Percentiles rank a stretch among this genome's conserved stretches.
Evolutionary conservation across 2,329 filamentous ascomycete genomes (phyloP).

Genomic region (Clarireedia sp.): DNA sequence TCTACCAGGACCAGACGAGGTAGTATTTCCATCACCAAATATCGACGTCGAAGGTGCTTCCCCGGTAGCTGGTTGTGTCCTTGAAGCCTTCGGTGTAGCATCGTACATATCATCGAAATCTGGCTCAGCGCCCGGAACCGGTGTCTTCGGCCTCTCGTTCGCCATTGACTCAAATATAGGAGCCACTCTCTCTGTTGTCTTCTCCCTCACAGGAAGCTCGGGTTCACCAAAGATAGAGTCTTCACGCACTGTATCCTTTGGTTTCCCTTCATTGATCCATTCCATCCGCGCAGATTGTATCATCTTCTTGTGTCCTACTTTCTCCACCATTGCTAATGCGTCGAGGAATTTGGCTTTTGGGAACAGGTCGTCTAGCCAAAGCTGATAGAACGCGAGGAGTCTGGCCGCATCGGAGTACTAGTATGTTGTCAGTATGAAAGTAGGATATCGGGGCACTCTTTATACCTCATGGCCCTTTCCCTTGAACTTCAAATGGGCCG

Average conservation of each 20-base stretch:
- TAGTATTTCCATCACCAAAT: conserved; percentile 17
- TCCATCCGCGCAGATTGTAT: conserved; percentile 67
- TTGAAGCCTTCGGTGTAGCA: conserved; percentile 38
- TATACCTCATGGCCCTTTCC: conserved; percentile 86
- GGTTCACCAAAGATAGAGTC: conserved; percentile 26
- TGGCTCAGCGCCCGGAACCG: conserved; percentile 35
- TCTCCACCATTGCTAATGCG: conserved; percentile 83
- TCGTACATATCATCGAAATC: conserved; percentile 38
- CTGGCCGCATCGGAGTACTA: conserved; percentile 78
- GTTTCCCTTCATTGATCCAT: conserved; percentile 75
- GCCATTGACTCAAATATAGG: conserved; percentile 31
- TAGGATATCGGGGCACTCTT: background rate
- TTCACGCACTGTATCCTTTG: conserved; percentile 32
- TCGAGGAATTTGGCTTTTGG: conserved; percentile 92
- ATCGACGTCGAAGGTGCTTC: conserved; percentile 19
- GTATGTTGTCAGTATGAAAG: conserved; percentile 9
- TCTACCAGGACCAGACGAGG: conserved; percentile 23
- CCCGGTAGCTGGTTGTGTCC: conserved; percentile 15
- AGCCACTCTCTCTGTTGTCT: conserved; percentile 30
- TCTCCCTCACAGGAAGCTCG: conserved; percentile 18
- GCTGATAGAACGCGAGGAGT: conserved; percentile 82
- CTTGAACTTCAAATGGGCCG: conserved; percentile 66
- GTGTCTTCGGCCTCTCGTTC: conserved; percentile 26
- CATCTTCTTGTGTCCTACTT: conserved; percentile 76
- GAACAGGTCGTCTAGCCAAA: conserved; percentile 95